Evolutionary conservation across 805 yeast genomes (phyloP), one percentile per base, ranked within the genome.

Genomic region (Novakomyces olei): DNA sequence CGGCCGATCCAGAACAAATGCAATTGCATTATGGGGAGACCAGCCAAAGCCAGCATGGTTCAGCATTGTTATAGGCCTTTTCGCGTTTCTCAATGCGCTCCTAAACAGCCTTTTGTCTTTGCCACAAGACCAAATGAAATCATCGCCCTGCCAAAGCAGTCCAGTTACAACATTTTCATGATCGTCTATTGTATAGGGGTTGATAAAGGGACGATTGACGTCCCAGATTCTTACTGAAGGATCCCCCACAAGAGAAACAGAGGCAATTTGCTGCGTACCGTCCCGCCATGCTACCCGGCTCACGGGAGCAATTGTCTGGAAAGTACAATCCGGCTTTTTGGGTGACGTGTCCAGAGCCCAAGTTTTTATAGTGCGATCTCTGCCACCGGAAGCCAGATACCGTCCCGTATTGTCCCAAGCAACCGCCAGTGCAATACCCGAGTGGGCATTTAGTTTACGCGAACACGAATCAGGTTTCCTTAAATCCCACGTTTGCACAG

Each of bases 401-500:
- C 83, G 92, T 24, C 62, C 49, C 25, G 69, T 72, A 0, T 91
- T 92, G 46, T 83, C 93, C 72, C 92, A 81, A 44, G 79, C 81
- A 4, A 88, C 51, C 4, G 91, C 68, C 12, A 83, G 56, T 0
- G 92, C 96, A 2, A 93, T 92, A 0, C 92, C 92, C 2, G 80
- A 67, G 48, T 85, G 96, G 3, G 93, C 91, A 44, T 74, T 77
- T 48, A 88, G 63, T 37, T 72, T 69, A 33, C 72, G 58, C 43
- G 85, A 95, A 32, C 58, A 58, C 10, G 15, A 16, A 8, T 51
- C 43, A 4, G 85, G 72, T 24, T 65, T 63, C 36, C 96, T 61
- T n/a, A 78, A 44, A 53, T 88, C 98, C 69, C 78, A 83, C 41
- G 74, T 69, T 42, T 76, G 69, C n/a, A 85, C 61, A 3, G 77